A percentile compares a stretch with the other conserved stretches of the same genome.
Evolutionary conservation across 805 yeast species (phyloP).

Genomic region (Suhomyces prunicola): DNA sequence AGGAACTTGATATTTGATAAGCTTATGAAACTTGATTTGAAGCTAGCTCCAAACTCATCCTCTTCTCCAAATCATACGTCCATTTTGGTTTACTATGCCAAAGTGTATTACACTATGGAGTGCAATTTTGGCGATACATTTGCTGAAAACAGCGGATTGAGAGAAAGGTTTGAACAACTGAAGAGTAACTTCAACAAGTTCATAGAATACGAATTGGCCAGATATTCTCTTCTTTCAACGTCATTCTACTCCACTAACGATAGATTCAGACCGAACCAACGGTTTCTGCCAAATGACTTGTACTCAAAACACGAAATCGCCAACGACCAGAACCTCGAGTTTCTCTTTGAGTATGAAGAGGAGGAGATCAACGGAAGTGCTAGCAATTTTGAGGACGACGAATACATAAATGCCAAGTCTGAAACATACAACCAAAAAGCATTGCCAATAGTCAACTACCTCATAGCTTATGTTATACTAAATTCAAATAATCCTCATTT

Average conservation of each 20-base stretch:
- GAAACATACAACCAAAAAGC: slow-evolving; percentile 13
- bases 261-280: slow-evolving; percentile 12
- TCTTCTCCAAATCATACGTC: slow-evolving; percentile 24
- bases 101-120: slow-evolving; percentile 32
- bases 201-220: slow-evolving; percentile 25
- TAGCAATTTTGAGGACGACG: slow-evolving; percentile 8
- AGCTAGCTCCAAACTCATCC: slow-evolving; percentile 10
- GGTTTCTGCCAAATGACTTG: slow-evolving; percentile 9
- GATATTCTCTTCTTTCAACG: slow-evolving; percentile 16
- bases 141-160: slow-evolving; percentile 9
- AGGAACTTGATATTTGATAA: slow-evolving; percentile 28
- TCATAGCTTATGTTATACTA: slow-evolving; percentile 31
- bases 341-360: slow-evolving; percentile 13
- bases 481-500: slow-evolving; percentile 14
- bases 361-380: neutral
- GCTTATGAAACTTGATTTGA: slow-evolving; percentile 29
- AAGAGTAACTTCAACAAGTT: slow-evolving; percentile 21
- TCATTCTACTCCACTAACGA: slow-evolving; percentile 14
- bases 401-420: neutral
- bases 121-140: slow-evolving; percentile 18
- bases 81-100: slow-evolving; percentile 28
- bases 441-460: slow-evolving; percentile 28
- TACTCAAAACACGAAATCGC: slow-evolving; percentile 4
- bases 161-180: slow-evolving; percentile 15
- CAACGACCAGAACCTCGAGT: slow-evolving; percentile 14